Evolutionary conservation across 75 land plant genomes (phyloP).

Genomic region (Selaginella tamariscina): DNA sequence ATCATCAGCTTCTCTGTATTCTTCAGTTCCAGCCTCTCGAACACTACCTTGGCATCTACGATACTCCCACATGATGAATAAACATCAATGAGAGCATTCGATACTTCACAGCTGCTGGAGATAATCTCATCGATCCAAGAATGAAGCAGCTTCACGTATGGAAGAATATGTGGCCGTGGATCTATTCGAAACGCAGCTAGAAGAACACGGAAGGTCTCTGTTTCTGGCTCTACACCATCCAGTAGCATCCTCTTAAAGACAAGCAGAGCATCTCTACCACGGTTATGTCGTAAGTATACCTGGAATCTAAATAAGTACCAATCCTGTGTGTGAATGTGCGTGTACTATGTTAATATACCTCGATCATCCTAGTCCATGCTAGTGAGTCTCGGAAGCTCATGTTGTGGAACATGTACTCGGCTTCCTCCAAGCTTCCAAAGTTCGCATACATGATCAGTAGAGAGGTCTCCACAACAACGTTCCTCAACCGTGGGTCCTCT

Average conservation of each 20-base stretch:
- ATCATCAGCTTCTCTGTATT: slow-evolving; percentile 18
- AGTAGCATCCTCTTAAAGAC: neutral
- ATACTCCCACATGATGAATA: slow-evolving; percentile 19
- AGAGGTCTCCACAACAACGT: neutral
- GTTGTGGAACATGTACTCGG: neutral
- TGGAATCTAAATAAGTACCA: too few relatives aligned
- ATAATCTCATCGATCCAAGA: neutral
- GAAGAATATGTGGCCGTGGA: neutral
- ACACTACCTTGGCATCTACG: slow-evolving; percentile 13
- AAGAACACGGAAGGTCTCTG: neutral
- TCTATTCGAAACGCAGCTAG: neutral
- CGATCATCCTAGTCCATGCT: neutral
- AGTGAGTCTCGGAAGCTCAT: neutral
- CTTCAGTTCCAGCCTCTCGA: neutral
- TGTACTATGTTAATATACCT: too few relatives aligned
- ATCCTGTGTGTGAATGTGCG: too few relatives aligned
- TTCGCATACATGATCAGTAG: neutral
- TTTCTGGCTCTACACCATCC: neutral
- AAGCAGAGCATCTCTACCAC: neutral
- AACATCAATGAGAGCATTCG: slow-evolving; percentile 17
- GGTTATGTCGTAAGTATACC: neutral
- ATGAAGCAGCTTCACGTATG: neutral
- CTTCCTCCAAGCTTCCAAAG: neutral
- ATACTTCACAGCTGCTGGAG: neutral
- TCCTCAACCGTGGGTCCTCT: neutral